A percentile compares a stretch with the other conserved stretches of the same genome.
These are phyloP conservation scores for Colletotrichum liriopes DNA, from an alignment of 2,329 filamentous ascomycete genomes.

Conservation along the genomic window DNA sequence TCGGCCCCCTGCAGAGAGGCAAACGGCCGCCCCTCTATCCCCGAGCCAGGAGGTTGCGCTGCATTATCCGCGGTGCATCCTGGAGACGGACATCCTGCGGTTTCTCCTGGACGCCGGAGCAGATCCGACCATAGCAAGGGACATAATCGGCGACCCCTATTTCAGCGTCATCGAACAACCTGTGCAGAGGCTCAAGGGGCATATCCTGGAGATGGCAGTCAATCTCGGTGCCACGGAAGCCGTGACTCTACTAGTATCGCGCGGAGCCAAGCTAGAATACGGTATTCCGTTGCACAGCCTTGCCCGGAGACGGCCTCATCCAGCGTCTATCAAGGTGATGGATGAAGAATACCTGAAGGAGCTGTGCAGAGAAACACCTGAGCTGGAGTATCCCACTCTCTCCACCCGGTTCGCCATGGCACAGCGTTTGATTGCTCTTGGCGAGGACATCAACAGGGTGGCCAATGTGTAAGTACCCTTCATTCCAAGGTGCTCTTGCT, in stretches of 20 bases:
- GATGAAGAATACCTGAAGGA: constrained; percentile 5
- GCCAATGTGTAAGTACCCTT: neutral
- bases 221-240: constrained; percentile 18
- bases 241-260: constrained; percentile 12
- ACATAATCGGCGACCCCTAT: neutral
- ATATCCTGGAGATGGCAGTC: constrained; percentile 19
- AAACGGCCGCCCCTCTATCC: neutral
- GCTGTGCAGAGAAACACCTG: constrained; percentile 4
- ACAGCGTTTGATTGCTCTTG: constrained; percentile 7
- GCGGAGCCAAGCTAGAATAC: constrained; percentile 20
- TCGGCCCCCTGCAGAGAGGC: constrained; percentile 16
- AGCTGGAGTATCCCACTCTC: constrained; percentile 18
- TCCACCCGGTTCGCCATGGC: constrained; percentile 10
- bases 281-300: constrained; percentile 14
- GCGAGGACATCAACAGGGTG: neutral
- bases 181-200: constrained; percentile 19
- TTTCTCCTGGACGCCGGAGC: constrained; percentile 26
- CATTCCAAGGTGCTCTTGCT: neutral
- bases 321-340: constrained; percentile 3
- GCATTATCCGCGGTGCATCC: constrained; percentile 24
- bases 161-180: constrained; percentile 8
- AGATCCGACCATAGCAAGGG: constrained; percentile 19
- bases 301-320: constrained; percentile 7
- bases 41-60: constrained; percentile 19
- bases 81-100: constrained; percentile 13